Evolutionary conservation across 2,329 filamentous ascomycete genomes (phyloP).

Genomic region (Zymoseptoria pseudotritici): DNA sequence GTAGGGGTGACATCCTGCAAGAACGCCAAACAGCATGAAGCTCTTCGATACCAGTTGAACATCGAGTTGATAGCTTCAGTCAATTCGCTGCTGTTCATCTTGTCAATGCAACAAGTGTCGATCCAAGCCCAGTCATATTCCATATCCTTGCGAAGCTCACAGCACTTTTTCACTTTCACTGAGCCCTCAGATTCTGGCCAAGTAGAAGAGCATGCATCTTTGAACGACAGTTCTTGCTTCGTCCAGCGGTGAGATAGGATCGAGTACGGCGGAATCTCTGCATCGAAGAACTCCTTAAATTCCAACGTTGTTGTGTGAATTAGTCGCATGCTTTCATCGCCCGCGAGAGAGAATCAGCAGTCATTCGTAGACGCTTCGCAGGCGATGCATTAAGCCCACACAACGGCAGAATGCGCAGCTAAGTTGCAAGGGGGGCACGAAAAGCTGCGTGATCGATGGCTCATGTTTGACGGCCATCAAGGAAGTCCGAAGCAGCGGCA

Average conservation of each 20-base stretch:
- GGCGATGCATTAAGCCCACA: too few species aligned
- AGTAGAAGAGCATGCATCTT: background rate
- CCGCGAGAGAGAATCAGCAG: too few species aligned
- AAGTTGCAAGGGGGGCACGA: too few species aligned
- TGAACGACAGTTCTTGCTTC: slow-evolving; percentile 2
- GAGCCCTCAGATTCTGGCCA: background rate
- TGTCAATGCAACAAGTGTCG: slow-evolving; percentile 19
- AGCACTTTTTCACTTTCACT: too few species aligned
- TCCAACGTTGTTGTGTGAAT: slow-evolving; percentile 3
- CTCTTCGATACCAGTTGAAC: slow-evolving; percentile 15
- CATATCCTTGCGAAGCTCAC: background rate
- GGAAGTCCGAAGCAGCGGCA: too few species aligned
- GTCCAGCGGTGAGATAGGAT: slow-evolving; percentile 10
- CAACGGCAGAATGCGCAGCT: too few species aligned
- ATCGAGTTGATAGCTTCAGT: slow-evolving; percentile 17
- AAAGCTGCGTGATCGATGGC: too few species aligned
- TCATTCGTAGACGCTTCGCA: too few species aligned
- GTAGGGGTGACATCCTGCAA: slow-evolving; percentile 5
- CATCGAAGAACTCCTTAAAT: slow-evolving; percentile 5
- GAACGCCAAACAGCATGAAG: slow-evolving; percentile 13
- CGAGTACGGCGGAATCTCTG: slow-evolving; percentile 5
- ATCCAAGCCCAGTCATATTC: slow-evolving; percentile 13
- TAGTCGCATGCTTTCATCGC: background rate
- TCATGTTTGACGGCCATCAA: too few species aligned
- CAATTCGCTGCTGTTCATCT: slow-evolving; percentile 13